Base-by-base conservation (phyloP, 2,329 filamentous ascomycete species). In the Fusarium sublunatum region DNA sequence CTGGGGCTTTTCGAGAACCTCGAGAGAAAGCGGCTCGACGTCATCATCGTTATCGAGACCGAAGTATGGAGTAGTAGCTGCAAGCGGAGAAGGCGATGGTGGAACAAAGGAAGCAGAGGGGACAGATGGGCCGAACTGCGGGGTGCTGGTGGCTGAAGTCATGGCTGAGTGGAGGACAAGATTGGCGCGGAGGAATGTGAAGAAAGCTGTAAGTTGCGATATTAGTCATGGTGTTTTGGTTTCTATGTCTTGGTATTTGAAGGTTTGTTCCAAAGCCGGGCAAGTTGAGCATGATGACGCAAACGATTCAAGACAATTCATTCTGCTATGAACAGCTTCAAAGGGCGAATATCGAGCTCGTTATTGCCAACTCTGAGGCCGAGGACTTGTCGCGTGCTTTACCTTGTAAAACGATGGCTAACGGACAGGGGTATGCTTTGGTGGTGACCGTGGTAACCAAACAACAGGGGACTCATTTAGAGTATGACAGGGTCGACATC, bases 161-260 rank as follows among this genome's bases (percentile, higher is more conserved):
- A 89, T 77, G 53, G 86, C 79, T 61, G 82, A 87, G 47, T 82
- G 83, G 55, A 94, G 87, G 69, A 89, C 88, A 52, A 95, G 85
- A 72, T 95, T 95, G 64, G 90, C 90, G 67, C 91, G 88, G 13
- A 95, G 83, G 68, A 92, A 94, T 53, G 88, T 90, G 77, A 95
- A 90, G 80, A 95, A 95, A 25, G 91, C 91, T 95, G 76, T 58
- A 25, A 42, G 41, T 46, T 24, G 49, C 7, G 24, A 47, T 58
- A 45, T 69, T 68, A 69, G 65, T 42, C 47, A 45, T 48, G 49
- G 36, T 65, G 46, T 51, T 59, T 55, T 46, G 32, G 39, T 38
- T 36, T 13, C 36, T 13, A 24, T 34, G 15, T 39, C 19, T 41
- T 41, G 8, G 28, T 32, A 25, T 13, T 25, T 25, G 26, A 42